Evolutionary conservation across 2,329 filamentous ascomycete species (phyloP), one percentile per base, ranked within the genome.

Genomic region (Cladophialophora immunda): DNA sequence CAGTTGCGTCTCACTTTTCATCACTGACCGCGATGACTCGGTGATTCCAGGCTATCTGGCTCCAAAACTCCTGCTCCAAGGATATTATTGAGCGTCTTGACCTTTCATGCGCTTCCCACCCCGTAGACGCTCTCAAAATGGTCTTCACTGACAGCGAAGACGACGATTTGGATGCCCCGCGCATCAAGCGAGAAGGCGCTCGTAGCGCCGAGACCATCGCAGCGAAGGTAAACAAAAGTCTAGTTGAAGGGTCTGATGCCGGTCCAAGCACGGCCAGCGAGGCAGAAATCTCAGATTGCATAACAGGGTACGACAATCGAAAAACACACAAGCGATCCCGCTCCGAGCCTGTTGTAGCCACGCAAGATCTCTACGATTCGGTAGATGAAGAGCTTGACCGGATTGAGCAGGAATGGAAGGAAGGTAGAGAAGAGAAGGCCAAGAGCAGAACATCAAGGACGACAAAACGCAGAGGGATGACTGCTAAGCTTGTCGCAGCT

Each of bases 401-500:
- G 32, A 38, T 70, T 53, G 66, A 68, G 32, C 68, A 66, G 19
- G 59, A 62, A 63, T 53, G 57, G 19, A 52, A 57, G 19, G 22
- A 54, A 36, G 57, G 53, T 19, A 32, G 19, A 36, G 29, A 52
- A 13, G 25, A 50, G n/a, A 58, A 53, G 29, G 53, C 29, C 25
- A 53, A 59, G 34, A 62, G 55, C 22, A 65, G 32, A 38, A 36
- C 45, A 25, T 41, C 50, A n/a, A 45, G 65, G 38, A 47, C 38
- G n/a, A 89, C 88, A 76, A 90, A 89, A 74, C 86, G 87, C 58
- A 82, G 85, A 55, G 87, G 85, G 66, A 80, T 80, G 0, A 75
- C 80, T 0, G 85, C 87, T 71, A 81, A 85, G 41, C 87, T 86
- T 71, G 82, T 74, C 62, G 85, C 81, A 58, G 76, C 78, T 0